Conservation (phyloP, 306 rosid genomes). For the Prunus davidiana region DNA sequence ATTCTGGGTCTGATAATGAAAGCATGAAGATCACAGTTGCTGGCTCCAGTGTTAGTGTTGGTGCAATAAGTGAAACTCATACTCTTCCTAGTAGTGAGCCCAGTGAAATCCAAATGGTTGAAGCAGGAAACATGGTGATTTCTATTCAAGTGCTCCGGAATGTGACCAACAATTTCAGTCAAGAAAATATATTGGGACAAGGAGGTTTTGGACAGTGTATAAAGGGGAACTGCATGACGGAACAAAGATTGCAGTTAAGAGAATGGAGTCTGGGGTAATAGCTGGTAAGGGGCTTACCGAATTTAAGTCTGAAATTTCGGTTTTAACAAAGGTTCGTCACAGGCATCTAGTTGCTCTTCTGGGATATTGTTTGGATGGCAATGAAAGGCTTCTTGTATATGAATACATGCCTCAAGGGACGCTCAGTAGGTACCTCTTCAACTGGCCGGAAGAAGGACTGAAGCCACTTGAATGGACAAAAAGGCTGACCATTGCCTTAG, state of each 20-base stretch:
- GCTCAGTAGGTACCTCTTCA: constrained; percentile 71
- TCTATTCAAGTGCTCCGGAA: constrained; percentile 81
- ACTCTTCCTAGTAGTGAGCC: constrained; percentile 49
- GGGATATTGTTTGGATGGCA: constrained; percentile 91
- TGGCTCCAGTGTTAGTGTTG: constrained; percentile 85
- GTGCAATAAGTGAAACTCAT: constrained; percentile 59
- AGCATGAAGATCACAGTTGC: constrained; percentile 90
- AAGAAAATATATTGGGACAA: constrained; percentile 70
- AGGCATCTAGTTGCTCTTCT: constrained; percentile 87
- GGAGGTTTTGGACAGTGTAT: constrained; percentile 84
- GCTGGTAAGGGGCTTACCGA: constrained; percentile 70
- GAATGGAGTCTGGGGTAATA: constrained; percentile 85
- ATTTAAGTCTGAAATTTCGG: constrained; percentile 83
- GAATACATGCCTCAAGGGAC: constrained; percentile 97
- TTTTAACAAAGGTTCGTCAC: constrained; percentile 89
- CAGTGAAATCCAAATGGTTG: constrained; percentile 86
- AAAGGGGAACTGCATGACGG: constrained; percentile 90
- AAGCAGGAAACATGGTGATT: constrained; percentile 90
- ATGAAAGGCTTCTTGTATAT: constrained; percentile 81
- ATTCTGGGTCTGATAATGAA: constrained; percentile 79
- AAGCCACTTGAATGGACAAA: constrained; percentile 72
- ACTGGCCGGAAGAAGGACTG: constrained; percentile 83
- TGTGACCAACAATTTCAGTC: constrained; percentile 71
- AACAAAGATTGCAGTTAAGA: constrained; percentile 78
- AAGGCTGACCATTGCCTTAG: constrained; percentile 74